Evolutionary conservation across 345 rosid species (phyloP).

Genomic region (Salix suchowensis): DNA sequence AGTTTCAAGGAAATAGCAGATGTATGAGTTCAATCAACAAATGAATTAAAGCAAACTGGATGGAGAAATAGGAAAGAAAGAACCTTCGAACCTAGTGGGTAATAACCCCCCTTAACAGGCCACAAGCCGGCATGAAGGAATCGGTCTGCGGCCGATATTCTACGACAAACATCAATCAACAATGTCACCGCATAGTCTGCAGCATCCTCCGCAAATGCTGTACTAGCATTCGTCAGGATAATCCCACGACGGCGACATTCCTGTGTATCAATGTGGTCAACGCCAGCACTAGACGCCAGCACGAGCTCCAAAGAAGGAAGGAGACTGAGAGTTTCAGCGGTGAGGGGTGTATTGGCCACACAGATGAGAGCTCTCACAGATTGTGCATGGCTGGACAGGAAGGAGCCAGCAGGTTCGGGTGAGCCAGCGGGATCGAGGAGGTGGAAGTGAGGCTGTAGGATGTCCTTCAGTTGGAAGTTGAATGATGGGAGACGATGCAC

Average conservation of each 20-base stretch:
- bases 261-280: slow-evolving; percentile 8
- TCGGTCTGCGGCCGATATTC: slow-evolving; percentile 10
- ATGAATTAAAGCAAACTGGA: background rate
- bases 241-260: slow-evolving; percentile 18
- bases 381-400: background rate
- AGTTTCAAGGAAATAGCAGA: no score
- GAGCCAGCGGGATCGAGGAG: slow-evolving; percentile 10
- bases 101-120: slow-evolving; percentile 18
- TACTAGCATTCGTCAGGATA: slow-evolving; percentile 12
- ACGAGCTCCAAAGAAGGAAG: slow-evolving; percentile 17
- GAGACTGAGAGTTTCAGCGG: slow-evolving; percentile 2
- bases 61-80: background rate
- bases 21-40: background rate
- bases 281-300: slow-evolving; percentile 11
- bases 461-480: background rate
- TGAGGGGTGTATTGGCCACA: background rate
- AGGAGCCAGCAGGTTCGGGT: background rate
- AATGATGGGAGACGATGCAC: slow-evolving; percentile 1
- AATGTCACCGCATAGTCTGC: slow-evolving; percentile 13
- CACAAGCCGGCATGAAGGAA: slow-evolving; percentile 11
- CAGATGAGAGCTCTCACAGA: slow-evolving; percentile 13
- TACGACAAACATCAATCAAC: slow-evolving; percentile 17
- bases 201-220: slow-evolving; percentile 7
- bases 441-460: slow-evolving; percentile 2
- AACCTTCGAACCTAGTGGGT: slow-evolving; percentile 21